Conservation (phyloP, 2,329 filamentous ascomycete species). For the Graphilbum ipis-grandicollis region DNA sequence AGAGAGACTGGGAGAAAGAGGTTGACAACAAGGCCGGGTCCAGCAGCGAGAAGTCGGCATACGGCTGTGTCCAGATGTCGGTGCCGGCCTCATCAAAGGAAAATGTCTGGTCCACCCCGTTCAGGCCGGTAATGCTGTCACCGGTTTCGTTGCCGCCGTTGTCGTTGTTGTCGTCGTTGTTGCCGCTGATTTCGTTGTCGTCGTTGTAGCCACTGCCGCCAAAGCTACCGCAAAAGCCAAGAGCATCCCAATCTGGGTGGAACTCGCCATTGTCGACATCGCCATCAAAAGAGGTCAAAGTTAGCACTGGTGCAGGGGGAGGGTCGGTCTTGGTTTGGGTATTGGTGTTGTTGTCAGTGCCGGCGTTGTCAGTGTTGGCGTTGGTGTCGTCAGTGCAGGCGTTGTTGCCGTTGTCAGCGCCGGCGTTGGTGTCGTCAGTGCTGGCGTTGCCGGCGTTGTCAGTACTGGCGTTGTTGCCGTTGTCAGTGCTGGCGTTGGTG, state of each 20-base stretch:
- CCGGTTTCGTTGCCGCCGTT: background rate
- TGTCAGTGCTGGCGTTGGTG: too few species aligned
- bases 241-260: background rate
- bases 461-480: too few species aligned
- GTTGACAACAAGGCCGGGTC: background rate
- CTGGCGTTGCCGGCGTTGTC: too few species aligned
- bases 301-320: background rate
- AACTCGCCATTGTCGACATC: background rate
- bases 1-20: conserved; percentile 1
- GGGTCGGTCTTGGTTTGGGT: too few species aligned
- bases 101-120: background rate
- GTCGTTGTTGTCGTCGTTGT: background rate
- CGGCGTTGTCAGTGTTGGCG: too few species aligned
- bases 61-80: background rate
- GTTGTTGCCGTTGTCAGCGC: too few species aligned
- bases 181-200: too few species aligned
- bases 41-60: conserved; percentile 2
- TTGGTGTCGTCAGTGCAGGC: too few species aligned
- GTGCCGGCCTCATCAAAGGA: background rate
- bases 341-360: too few species aligned
- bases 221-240: background rate
- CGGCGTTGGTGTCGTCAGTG: too few species aligned
- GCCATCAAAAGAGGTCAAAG: background rate
- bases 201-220: background rate
- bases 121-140: too few species aligned